Evolutionary conservation across 495 filamentous ascomycete species (phyloP), one percentile per base, ranked within the genome.

Genomic region (Aspergillus sclerotiicarbonarius): DNA sequence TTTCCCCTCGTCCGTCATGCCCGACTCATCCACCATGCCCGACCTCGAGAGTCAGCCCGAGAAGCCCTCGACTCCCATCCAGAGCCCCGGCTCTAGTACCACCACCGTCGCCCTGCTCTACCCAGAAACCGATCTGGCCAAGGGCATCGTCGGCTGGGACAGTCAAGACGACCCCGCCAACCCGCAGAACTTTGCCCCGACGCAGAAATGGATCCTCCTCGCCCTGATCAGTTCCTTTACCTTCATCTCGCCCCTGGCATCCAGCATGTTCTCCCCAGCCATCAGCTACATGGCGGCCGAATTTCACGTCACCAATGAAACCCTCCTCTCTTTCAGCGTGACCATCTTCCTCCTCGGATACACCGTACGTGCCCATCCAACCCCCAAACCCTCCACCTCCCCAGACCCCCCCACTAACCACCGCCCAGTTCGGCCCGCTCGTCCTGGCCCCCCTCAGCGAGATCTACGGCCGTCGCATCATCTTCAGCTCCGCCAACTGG

Each of bases 181-280:
- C 70, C 88, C 88, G 0, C 76, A 86, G 65, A 91, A 91, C 66
- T 90, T 88, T 59, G 32, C 76, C 3, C 12, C 56, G 0, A 54
- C 59, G 9, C 73, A 71, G 50, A 83, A 84, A 70, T 73, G 69
- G 67, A 51, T 31, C 1, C 50, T 73, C 8, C 61, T 75, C 0
- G 60, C 32, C 1, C 62, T 78, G 4, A 63, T 77, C 43, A 75
- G 71, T 35, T 62, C 63, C n/a, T 64, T 78, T 48, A 83, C 81
- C 8, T 75, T 86, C 48, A 58, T 78, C 15, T 73, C 71, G 6
- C 71, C 76, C 0, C 74, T 87, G 0, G 84, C 84, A 2, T 87
- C 83, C 15, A 84, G 84, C 46, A 91, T 92, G 80, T 83, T 92
- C 16, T 83, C 89, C 4, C 90, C 90, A 0, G 83, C 85, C 0